Conservation (phyloP, 331 rosid genomes). For the Malus hybrid region DNA sequence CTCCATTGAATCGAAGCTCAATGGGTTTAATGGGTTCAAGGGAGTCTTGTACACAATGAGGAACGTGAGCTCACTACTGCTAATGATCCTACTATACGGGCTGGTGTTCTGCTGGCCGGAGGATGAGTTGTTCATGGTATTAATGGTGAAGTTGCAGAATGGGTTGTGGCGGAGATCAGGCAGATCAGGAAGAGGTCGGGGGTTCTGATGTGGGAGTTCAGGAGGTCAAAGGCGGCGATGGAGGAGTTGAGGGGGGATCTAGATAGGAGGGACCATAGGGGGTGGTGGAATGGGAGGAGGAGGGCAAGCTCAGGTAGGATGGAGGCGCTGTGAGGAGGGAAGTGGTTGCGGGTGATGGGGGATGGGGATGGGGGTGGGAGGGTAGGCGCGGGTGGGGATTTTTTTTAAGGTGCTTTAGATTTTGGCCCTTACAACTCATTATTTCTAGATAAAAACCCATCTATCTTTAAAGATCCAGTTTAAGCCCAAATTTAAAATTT, state of each 20-base stretch:
- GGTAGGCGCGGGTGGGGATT: too few relatives aligned
- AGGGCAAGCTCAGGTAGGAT: too few relatives aligned
- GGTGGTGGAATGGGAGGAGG: conserved; percentile 50
- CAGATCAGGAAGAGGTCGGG: conserved; percentile 57
- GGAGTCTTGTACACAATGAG: conserved; percentile 96
- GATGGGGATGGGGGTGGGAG: too few relatives aligned
- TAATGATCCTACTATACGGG: conserved; percentile 66
- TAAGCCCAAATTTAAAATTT: too few relatives aligned
- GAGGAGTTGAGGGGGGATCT: conserved; percentile 71
- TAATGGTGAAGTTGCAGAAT: conserved; percentile 68
- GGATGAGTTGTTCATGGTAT: conserved; percentile 63
- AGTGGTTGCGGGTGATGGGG: too few relatives aligned
- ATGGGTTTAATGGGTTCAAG: conserved; percentile 88
- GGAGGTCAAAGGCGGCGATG: conserved; percentile 72
- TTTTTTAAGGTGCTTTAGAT: too few relatives aligned
- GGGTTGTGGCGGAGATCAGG: conserved; percentile 73
- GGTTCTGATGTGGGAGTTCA: conserved; percentile 61
- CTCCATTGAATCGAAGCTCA: conserved; percentile 73
- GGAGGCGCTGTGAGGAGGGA: too few relatives aligned
- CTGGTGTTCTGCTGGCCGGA: conserved; percentile 70
- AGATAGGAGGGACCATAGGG: conserved; percentile 44
- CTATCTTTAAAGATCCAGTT: too few relatives aligned
- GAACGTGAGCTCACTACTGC: conserved; percentile 80
- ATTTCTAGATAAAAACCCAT: too few relatives aligned
- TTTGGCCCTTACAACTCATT: too few relatives aligned